phyloP scores from a whole-genome alignment of 2,329 filamentous ascomycete genomes.

The Arthrinium phaeospermum region DNA sequence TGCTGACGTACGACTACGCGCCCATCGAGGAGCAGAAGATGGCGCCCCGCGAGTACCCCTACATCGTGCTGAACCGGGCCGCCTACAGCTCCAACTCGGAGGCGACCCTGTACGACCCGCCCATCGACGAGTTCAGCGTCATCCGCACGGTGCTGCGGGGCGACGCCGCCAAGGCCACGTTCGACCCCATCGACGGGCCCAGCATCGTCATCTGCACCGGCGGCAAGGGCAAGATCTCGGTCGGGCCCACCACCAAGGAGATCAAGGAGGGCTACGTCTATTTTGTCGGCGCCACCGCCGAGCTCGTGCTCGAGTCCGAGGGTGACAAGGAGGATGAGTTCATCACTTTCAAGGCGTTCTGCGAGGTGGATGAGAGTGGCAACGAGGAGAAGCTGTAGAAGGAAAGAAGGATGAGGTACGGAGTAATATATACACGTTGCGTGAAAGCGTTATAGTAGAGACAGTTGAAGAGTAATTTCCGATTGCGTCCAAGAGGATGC shows the following conservation, averaged over 20 bases:
- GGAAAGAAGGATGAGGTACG: neutral
- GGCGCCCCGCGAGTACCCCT: conserved; percentile 82
- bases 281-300: conserved; percentile 87
- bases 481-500: neutral
- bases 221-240: conserved; percentile 82
- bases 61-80: conserved; percentile 78
- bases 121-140: conserved; percentile 95
- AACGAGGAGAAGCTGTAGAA: conserved; percentile 36
- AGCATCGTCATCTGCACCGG: conserved; percentile 91
- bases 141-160: conserved; percentile 78
- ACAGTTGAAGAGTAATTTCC: neutral
- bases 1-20: conserved; percentile 95
- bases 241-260: conserved; percentile 81
- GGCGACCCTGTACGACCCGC: conserved; percentile 84
- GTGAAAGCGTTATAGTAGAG: neutral
- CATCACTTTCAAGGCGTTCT: conserved; percentile 92
- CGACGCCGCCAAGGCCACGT: conserved; percentile 80
- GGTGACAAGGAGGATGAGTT: conserved; percentile 70
- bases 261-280: conserved; percentile 76
- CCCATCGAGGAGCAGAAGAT: conserved; percentile 97
- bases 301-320: conserved; percentile 76
- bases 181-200: conserved; percentile 85
- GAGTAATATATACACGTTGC: neutral
- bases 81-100: conserved; percentile 81
- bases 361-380: conserved; percentile 67